Percentiles rank a stretch among this genome's conserved stretches.
Conservation (phyloP, 768 basidiomycete genomes). For the Candolleomyces aberdarensis region DNA sequence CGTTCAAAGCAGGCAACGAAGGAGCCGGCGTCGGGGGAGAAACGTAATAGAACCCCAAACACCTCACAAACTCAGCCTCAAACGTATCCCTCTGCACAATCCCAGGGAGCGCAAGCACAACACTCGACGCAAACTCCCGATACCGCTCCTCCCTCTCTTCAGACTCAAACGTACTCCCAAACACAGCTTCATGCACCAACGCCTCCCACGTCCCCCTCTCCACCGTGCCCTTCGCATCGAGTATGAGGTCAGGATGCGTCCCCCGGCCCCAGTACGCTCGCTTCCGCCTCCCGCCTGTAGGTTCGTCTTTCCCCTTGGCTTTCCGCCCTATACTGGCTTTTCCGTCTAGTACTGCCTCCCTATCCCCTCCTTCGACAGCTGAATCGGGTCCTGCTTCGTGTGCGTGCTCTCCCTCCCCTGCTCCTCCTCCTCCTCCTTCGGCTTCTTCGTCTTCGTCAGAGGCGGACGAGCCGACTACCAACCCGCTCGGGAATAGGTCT, state of each 20-base stretch:
- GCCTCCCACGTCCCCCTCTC: slow-evolving; percentile 75
- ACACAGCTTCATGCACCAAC: slow-evolving; percentile 76
- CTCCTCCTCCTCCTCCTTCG: no score
- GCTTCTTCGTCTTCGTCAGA: slow-evolving; percentile 17
- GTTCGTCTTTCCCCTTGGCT: slow-evolving; percentile 22
- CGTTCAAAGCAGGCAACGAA: slow-evolving; percentile 57
- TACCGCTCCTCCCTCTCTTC: slow-evolving; percentile 41
- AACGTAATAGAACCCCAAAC: no score
- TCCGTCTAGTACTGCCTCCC: no score
- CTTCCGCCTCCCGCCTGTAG: slow-evolving; percentile 41
- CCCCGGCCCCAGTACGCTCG: slow-evolving; percentile 76
- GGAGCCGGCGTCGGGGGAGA: not conserved
- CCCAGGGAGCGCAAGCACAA: slow-evolving; percentile 59
- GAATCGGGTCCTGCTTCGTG: slow-evolving; percentile 11
- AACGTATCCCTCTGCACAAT: slow-evolving; percentile 54
- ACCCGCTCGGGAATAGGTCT: slow-evolving; percentile 67
- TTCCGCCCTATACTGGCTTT: slow-evolving; percentile 21
- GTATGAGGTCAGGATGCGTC: slow-evolving; percentile 69
- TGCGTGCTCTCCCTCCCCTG: slow-evolving; percentile 14
- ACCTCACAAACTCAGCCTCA: slow-evolving; percentile 55
- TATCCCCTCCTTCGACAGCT: no score
- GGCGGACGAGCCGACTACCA: slow-evolving; percentile 47
- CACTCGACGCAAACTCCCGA: slow-evolving; percentile 52
- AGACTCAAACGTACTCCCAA: slow-evolving; percentile 65
- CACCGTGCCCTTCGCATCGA: slow-evolving; percentile 36